These are phyloP conservation scores for Claviceps sp. DNA, from an alignment of 2,329 filamentous ascomycete genomes.

Conservation along the genomic window DNA sequence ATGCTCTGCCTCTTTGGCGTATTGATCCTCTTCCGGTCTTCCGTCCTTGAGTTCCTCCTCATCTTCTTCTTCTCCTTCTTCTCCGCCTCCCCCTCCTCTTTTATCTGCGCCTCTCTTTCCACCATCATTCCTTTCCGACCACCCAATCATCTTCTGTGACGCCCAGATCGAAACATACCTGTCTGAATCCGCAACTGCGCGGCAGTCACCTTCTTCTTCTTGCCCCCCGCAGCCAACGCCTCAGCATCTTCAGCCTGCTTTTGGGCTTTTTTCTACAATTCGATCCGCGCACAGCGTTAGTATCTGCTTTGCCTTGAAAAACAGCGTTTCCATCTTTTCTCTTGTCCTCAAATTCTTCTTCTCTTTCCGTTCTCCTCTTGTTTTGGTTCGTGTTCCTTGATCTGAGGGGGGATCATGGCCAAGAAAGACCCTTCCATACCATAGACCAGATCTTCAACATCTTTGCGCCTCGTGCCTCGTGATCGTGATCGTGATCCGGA, in stretches of 20 bases:
- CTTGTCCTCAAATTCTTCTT: not conserved
- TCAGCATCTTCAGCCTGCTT: conserved; percentile 83
- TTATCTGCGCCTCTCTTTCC: too few species aligned
- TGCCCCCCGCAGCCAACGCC: conserved; percentile 53
- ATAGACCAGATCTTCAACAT: conserved; percentile 99
- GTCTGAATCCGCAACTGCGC: conserved; percentile 93
- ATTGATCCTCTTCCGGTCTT: not conserved
- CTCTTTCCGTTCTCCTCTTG: not conserved
- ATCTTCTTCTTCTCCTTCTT: not conserved
- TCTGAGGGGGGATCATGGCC: not conserved
- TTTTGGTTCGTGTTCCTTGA: not conserved
- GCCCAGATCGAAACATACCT: conserved; percentile 38
- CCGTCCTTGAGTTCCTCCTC: not conserved
- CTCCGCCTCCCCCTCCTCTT: not conserved
- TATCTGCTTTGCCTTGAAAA: not conserved
- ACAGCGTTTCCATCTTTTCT: not conserved
- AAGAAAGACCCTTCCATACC: conserved; percentile 39
- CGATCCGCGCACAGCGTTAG: conserved; percentile 5
- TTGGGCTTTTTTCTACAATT: conserved; percentile 78
- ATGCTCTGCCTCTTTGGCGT: not conserved
- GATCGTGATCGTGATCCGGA: too few species aligned
- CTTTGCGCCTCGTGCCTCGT: conserved; percentile 24
- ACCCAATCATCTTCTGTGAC: too few species aligned
- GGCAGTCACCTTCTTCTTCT: conserved; percentile 98
- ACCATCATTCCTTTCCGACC: too few species aligned